Evolutionary conservation across 1,284 basidiomycete genomes (phyloP), one percentile per base, ranked within the genome.

Genomic region (Leccinum pallidistipes): DNA sequence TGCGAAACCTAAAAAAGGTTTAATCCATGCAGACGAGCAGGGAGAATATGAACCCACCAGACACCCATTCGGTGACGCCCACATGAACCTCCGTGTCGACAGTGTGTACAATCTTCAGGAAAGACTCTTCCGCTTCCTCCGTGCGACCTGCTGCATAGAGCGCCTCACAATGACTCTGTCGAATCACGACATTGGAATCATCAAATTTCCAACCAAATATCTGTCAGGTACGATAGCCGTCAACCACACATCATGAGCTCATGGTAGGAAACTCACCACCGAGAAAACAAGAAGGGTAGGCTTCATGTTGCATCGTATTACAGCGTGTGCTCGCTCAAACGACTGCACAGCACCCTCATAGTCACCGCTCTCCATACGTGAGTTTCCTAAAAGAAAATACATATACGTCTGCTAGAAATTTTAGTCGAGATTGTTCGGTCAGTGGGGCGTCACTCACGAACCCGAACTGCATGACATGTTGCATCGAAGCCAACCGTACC

Each of bases 121-220:
- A 10, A 7, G 8, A 58, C 3, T 58, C 34, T 1, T 12, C 6
- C 14, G 49, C 64, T 9, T 57, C 21, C 2, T 36, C 8, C 5
- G 1, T 31, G 14, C 38, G 38, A 11, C 55, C 55, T 1, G 31
- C 16, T 2, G 16, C 18, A 57, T 9, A 27, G 3, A 62, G 8
- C 6, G 60, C 47, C 21, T 62, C 54, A 43, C 63, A 59, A 4
- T 49, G 21, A 9, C 1, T 5, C 4, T 12, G 55, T 31, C 3
- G 50, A 24, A 62, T 34, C 1, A 2, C 51, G 18, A 40, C 11
- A 2, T 16, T 9, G 5, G 62, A 31, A 31, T 27, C 1, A 43
- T 56, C 45, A 12, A 62, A 64, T 5, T 31, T 43, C 62, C 62
- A 64, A 4, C 58, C 58, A 3, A 43, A 34, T 43, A 59, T 59